Conservation (phyloP, 495 filamentous ascomycete genomes). For the Bryoglossum gracile region DNA sequence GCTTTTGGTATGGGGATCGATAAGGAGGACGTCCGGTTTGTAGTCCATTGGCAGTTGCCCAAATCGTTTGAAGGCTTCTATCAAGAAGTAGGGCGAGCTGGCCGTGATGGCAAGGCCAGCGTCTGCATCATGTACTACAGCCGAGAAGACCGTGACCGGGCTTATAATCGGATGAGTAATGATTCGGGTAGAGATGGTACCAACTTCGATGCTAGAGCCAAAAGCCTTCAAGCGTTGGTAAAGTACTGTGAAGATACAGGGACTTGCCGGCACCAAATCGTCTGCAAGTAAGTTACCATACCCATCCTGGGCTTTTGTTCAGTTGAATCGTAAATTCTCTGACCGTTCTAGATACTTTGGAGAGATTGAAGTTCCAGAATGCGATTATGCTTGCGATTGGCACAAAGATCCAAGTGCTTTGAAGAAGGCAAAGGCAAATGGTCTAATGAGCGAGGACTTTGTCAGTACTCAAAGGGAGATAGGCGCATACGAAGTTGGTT, state of each 20-base stretch:
- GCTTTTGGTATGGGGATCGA: conserved; percentile 98
- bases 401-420: conserved; percentile 68
- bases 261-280: conserved; percentile 66
- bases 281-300: conserved; percentile 52
- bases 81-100: conserved; percentile 89
- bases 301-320: not conserved
- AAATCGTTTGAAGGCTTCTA: conserved; percentile 94
- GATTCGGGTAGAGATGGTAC: conserved; percentile 29
- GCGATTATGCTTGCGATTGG: conserved; percentile 84
- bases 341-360: conserved; percentile 46
- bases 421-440: conserved; percentile 52
- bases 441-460: conserved; percentile 65
- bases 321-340: not conserved
- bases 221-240: conserved; percentile 52
- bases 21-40: conserved; percentile 86
- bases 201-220: conserved; percentile 32
- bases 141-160: conserved; percentile 71
- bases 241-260: conserved; percentile 73
- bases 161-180: conserved; percentile 46
- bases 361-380: conserved; percentile 53
- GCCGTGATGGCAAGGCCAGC: conserved; percentile 79
- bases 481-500: conserved; percentile 42
- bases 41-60: conserved; percentile 86
- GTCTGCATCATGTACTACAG: conserved; percentile 86
- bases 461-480: conserved; percentile 62